Evolutionary conservation across 148 eudicot genomes (phyloP).

Genomic region (Cornus florida): DNA sequence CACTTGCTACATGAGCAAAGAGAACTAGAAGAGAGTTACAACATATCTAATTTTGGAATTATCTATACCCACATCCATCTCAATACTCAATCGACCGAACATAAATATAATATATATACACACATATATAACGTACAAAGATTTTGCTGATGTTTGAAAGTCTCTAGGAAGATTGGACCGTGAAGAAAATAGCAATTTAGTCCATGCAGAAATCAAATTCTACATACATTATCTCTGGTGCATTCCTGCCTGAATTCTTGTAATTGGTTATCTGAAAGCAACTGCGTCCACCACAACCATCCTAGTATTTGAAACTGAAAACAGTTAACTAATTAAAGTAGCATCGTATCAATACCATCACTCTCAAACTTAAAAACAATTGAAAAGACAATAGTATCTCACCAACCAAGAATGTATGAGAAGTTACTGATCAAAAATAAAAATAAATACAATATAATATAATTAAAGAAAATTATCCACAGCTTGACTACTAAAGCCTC

Average conservation of each 20-base stretch:
- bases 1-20: not conserved
- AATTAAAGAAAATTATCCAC: too few relatives aligned
- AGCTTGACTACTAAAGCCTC: too few relatives aligned
- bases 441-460: too few relatives aligned
- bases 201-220: slow-evolving; percentile 11
- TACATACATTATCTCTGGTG: slow-evolving; percentile 72
- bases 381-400: not conserved
- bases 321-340: slow-evolving; percentile 8
- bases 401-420: not conserved
- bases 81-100: slow-evolving; percentile 3
- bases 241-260: slow-evolving; percentile 49
- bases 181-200: not conserved
- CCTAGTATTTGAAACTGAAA: slow-evolving; percentile 37
- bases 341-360: not conserved
- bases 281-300: slow-evolving; percentile 66
- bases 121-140: too few relatives aligned
- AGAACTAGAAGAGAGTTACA: not conserved
- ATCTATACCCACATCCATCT: not conserved
- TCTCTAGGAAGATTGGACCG: not conserved
- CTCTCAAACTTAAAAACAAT: not conserved
- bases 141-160: not conserved
- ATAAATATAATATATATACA: too few relatives aligned
- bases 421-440: not conserved
- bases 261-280: slow-evolving; percentile 78
- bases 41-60: not conserved